Base-by-base conservation (phyloP, 495 filamentous ascomycete genomes). In the Penicillium cinerascens region DNA sequence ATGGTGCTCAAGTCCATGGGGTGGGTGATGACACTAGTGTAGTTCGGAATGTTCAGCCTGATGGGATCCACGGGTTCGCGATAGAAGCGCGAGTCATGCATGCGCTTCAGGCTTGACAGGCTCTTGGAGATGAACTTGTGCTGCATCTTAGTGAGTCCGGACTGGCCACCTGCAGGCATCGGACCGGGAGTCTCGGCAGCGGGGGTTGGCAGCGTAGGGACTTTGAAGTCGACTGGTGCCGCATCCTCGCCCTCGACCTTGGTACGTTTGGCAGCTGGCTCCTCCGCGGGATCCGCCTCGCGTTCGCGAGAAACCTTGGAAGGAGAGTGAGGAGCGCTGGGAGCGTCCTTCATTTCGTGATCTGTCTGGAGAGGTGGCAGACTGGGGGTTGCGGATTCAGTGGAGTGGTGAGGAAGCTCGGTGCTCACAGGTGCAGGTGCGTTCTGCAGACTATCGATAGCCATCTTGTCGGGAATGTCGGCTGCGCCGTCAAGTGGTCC, bases 1-100 rank as follows among this genome's bases (percentile, higher is more conserved):
- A 97, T 88, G 2, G 83, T 86, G 42, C 76, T 77, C 11, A 98
- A 78, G 64, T 97, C 93, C 77, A 92, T 89, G 0, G 92, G 91
- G 0, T 83, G 76, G 18, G 80, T 79, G 54, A 98, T 80, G 56
- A 88, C 81, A 3, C 78, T 75, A 3, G 71, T 74, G 65, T 98
- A 98, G 25, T 73, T 78, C 0, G 86, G 87, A 35, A 89, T 85
- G 46, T 84, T 85, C 49, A 89, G 59, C 27, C 78, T 80, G 15
- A 83, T 67, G 4, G 73, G 71, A 56, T 92, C 83, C 5, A 98
- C 93, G 1, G 95, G 86, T 37, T 83, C 79, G 41, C 76, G 73
- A 67, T 96, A 97, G 29, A 82, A 78, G 4, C 69, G 68, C 11
- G 91, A 84, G 51, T 84, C 82, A 61, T 90, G 86, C 36, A 88